Evolutionary conservation across 495 filamentous ascomycete species (phyloP), one percentile per base, ranked within the genome.

Genomic region (Lasiosphaeriaceae sp.): DNA sequence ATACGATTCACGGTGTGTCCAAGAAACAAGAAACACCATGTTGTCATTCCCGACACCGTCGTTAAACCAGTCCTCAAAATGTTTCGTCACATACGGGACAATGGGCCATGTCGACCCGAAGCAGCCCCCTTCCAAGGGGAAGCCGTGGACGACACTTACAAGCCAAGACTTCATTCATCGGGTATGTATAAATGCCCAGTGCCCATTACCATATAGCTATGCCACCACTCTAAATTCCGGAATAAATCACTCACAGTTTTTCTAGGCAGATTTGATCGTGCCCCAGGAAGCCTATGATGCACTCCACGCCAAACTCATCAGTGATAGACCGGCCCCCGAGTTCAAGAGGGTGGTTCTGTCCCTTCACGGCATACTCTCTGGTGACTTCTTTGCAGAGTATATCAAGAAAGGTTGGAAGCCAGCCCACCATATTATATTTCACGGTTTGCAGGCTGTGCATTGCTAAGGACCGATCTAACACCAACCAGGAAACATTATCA

Each of bases 401-500:
- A 87, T 97, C 61, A 96, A 96, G 68, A 77, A 80, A 61, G 92
- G 92, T 95, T 81, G 16, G 56, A 34, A 44, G 2, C 14, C 5
- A 11, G 3, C 2, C 5, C 16, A 1, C 16, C 14, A 11, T 12
- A 1, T 21, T 14, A 21, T 53, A 19, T 53, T 47, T 39, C 35
- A 54, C 48, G 34, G 41, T 24, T 17, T 14, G 14, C 34, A 9
- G n/a, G n/a, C n/a, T n/a, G n/a, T n/a, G n/a, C n/a, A n/a, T n/a
- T n/a, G n/a, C n/a, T n/a, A n/a, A n/a, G n/a, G n/a, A n/a, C n/a
- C n/a, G n/a, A n/a, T n/a, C n/a, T n/a, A n/a, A n/a, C n/a, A n/a
- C n/a, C n/a, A n/a, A n/a, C n/a, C n/a, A 96, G 93, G 94, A 19
- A 87, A 91, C 67, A 78, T 96, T 59, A 69, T 95, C 65, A 94